These are phyloP conservation scores for Triticum timopheevii DNA, from an alignment of 176 grass and related monocot species.

Conservation along the genomic window DNA sequence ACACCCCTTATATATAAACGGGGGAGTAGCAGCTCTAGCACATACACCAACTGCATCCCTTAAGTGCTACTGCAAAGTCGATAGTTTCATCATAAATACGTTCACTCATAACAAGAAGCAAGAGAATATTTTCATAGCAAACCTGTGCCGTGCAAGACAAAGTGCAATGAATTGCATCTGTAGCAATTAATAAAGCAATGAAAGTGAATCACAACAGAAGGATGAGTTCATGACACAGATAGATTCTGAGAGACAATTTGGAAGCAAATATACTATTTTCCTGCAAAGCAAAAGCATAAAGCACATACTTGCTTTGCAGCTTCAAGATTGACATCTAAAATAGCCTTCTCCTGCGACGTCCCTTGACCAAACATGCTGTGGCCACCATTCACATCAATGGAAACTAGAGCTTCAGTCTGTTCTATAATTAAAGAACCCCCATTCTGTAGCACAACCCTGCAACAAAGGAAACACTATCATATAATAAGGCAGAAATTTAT, in stretches of 20 bases:
- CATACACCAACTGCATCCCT: not conserved
- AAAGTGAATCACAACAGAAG: not conserved
- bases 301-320: slow-evolving; percentile 94
- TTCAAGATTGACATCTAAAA: slow-evolving; percentile 88
- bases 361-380: slow-evolving; percentile 79
- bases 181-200: not conserved
- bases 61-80: not conserved
- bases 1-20: too few relatives aligned
- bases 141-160: not conserved
- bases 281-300: slow-evolving; percentile 1
- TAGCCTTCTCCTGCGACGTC: slow-evolving; percentile 76
- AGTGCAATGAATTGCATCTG: not conserved
- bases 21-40: not conserved
- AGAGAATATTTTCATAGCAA: not conserved
- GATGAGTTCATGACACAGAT: slow-evolving; percentile 13
- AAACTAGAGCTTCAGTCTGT: slow-evolving; percentile 94
- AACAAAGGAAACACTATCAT: slow-evolving; percentile 26
- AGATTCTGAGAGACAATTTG: not conserved
- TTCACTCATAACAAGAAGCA: not conserved
- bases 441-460: slow-evolving; percentile 74
- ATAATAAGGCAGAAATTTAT: slow-evolving; percentile 24
- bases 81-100: not conserved
- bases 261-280: slow-evolving; percentile 28
- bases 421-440: slow-evolving; percentile 96
- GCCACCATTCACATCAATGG: slow-evolving; percentile 95